Evolutionary conservation across 768 basidiomycete species (phyloP).

Genomic region (Pisolithus tinctorius): DNA sequence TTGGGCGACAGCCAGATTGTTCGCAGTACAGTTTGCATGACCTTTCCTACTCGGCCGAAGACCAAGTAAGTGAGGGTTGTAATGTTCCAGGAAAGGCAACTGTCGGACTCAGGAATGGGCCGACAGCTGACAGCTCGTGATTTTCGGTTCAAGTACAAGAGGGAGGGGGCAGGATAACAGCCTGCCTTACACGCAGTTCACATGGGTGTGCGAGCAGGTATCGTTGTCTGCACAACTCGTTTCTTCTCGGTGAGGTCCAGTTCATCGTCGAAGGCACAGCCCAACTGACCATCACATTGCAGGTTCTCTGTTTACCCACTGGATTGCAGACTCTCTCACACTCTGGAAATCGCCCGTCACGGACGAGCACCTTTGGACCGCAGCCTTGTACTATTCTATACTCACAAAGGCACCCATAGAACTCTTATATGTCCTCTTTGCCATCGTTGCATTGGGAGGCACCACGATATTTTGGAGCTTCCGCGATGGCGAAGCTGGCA

Average conservation of each 20-base stretch:
- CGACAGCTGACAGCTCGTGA: conserved; percentile 11
- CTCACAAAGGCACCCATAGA: conserved; percentile 58
- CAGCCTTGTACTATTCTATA: conserved; percentile 77
- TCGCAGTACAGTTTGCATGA: background rate
- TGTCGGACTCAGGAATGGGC: conserved; percentile 1
- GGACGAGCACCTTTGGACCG: conserved; percentile 78
- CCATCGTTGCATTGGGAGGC: conserved; percentile 52
- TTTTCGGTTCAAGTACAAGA: conserved; percentile 6
- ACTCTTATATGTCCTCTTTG: conserved; percentile 51
- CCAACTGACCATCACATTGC: background rate
- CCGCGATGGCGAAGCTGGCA: conserved; percentile 68
- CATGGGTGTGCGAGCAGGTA: conserved; percentile 68
- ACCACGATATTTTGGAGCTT: conserved; percentile 73
- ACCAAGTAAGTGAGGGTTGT: background rate
- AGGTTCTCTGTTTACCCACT: conserved; percentile 83
- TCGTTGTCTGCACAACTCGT: conserved; percentile 77
- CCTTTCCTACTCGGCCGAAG: background rate
- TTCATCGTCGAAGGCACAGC: background rate
- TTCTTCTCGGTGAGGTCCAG: conserved; percentile 58
- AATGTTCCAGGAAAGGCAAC: background rate
- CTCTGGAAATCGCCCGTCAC: conserved; percentile 85
- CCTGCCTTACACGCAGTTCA: background rate
- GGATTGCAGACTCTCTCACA: conserved; percentile 90
- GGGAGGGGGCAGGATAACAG: background rate
- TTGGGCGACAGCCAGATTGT: too few species aligned